Evolutionary conservation across 345 rosid genomes (phyloP), one percentile per base, ranked within the genome.

Genomic region (Rhodamnia argentea): DNA sequence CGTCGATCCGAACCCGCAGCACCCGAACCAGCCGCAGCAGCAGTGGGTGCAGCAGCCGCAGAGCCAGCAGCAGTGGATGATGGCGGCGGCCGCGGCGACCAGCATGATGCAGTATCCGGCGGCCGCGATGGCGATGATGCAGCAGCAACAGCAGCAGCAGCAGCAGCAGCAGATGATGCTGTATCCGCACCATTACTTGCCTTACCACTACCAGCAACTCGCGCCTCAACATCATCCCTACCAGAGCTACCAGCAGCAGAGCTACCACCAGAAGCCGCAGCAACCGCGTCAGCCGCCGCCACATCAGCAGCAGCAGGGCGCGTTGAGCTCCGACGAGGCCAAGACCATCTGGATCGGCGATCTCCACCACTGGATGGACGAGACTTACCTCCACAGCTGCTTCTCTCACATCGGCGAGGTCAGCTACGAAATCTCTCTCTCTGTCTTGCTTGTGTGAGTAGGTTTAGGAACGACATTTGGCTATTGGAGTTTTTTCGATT

Each of bases 111-210:
- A 96, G 87, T 95, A 96, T 83, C 99, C 99, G 16, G 93, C 95
- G 52, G 96, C 98, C 6, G 95, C 97, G 20, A 93, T 95, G 96
- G 95, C 89, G 86, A 96, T 96, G 99, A 94, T 94, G 98, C 99
- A 95, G 88, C 98, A 94, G 86, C 98, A 95, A 87, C 98, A 95
- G 87, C 97, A 95, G 87, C 98, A 96, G 91, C 98, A 96, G 91
- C 98, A 37, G 40, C 40, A 95, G 87, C 98, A 95, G 88, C 99
- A 96, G 91, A 93, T 95, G 95, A 93, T 96, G 99, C 94, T 96
- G 96, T 96, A 96, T 83, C 95, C 97, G 22, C 97, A 90, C 37
- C 87, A 60, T 52, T 96, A 95, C 88, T 87, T 95, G 94, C 92
- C 95, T 3, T 93, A 93, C 87, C 20, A n/a, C 40, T 81, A 89